Base-by-base conservation (phyloP, 768 basidiomycete species). In the Lactarius deliciosus region DNA sequence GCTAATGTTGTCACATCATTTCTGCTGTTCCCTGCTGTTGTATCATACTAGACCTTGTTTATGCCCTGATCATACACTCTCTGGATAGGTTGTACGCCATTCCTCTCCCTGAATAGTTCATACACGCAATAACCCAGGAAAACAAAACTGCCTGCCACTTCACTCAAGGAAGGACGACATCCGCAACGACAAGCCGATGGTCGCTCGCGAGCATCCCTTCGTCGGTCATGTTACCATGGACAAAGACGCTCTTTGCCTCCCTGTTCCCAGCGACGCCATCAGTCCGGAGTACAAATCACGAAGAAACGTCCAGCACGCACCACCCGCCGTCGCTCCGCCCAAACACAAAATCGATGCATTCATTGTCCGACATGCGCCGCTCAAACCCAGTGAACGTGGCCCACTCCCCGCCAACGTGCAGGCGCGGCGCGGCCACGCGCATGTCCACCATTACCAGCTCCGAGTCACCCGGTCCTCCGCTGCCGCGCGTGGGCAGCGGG, bases 371-470 rank as follows among this genome's bases (percentile, higher is more conserved):
- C 9, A 76, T 75, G 6, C 81, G 79, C n/a, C 72, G 70, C 16
- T 74, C 74, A 71, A 85, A 86, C 0, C 82, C 84, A 2, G 84
- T 84, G 70, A 81, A 85, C 4, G 84, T 85, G 5, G 81, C 81
- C 74, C 79, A 82, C 70, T 82, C 78, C 2, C 79, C 77, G 0
- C 80, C 82, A 1, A 85, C 79, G 43, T 64, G 70, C 30, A 75
- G 72, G 36, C 81, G 77, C 28, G 81, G 80, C 2, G 79, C 77
- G 63, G 76, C 72, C 5, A 69, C 79, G 45, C 82, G 78, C 41
- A 84, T 64, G 74, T 86, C 84, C 9, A 77, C 68, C 78, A 83
- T 76, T 28, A 74, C 77, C 68, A 65, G 59, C 41, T 28, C 30
- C 30, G 84, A 84, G 41, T 72, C 68, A 25, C n/a, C 38, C n/a